Evolutionary conservation across 2,329 filamentous ascomycete species (phyloP).

Genomic region (Colletotrichum graminicola): DNA sequence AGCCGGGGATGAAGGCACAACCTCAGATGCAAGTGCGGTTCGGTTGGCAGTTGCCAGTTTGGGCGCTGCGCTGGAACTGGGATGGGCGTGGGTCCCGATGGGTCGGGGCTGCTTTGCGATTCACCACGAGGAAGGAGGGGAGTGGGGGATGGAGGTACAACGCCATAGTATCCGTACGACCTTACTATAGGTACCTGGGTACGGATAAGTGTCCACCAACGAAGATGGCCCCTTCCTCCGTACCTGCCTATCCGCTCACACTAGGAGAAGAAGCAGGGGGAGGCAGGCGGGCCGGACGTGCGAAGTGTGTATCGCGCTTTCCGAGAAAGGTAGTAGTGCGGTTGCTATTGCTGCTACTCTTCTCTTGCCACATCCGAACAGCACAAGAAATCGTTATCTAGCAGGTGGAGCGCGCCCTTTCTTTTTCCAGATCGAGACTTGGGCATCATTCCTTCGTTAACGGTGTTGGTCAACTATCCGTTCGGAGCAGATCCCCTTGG

Average conservation of each 20-base stretch:
- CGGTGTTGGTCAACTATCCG: too few relatives aligned
- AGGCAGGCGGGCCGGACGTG: slow-evolving; percentile 26
- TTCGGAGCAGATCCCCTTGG: too few relatives aligned
- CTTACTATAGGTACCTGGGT: too few relatives aligned
- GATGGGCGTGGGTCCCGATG: slow-evolving; percentile 29
- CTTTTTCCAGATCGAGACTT: background rate
- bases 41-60: slow-evolving; percentile 16
- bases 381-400: background rate
- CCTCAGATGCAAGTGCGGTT: slow-evolving; percentile 17
- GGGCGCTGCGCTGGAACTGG: slow-evolving; percentile 12
- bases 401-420: slow-evolving; percentile 30
- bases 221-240: slow-evolving; percentile 11
- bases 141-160: background rate
- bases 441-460: too few relatives aligned
- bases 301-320: slow-evolving; percentile 35
- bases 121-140: slow-evolving; percentile 39
- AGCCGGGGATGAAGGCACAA: slow-evolving; percentile 30
- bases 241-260: slow-evolving; percentile 18
- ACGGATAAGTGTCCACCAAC: background rate
- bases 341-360: slow-evolving; percentile 10
- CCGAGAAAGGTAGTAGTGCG: slow-evolving; percentile 33
- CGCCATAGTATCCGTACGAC: background rate
- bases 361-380: slow-evolving; percentile 4
- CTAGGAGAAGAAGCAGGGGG: slow-evolving; percentile 25
- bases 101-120: slow-evolving; percentile 38